These are phyloP conservation scores for Collariella sp. DNA, from an alignment of 495 filamentous ascomycete species.

Conservation along the genomic window DNA sequence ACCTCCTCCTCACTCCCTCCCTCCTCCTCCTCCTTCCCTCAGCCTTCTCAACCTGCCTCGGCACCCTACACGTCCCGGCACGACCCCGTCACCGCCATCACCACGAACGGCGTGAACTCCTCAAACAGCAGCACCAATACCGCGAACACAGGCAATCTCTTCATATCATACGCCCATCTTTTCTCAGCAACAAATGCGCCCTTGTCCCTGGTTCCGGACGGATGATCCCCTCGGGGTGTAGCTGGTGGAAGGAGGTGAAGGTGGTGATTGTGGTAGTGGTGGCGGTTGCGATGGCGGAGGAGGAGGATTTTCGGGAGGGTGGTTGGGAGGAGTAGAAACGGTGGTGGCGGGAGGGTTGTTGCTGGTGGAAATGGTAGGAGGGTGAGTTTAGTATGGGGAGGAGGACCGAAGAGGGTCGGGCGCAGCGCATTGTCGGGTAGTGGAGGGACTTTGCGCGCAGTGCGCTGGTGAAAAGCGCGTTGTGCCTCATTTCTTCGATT, in stretches of 20 bases:
- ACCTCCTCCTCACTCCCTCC: constrained; percentile 2
- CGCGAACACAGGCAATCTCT: constrained; percentile 65
- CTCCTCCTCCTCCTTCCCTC: constrained; percentile 41
- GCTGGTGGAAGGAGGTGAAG: constrained; percentile 47
- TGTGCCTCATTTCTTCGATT: not conserved
- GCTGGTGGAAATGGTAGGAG: not conserved
- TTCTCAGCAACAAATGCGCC: constrained; percentile 24
- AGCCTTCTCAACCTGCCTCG: constrained; percentile 53
- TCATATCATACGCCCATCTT: constrained; percentile 51
- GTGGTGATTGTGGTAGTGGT: not conserved
- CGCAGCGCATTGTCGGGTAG: not conserved
- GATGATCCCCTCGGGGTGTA: constrained; percentile 48
- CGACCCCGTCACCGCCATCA: constrained; percentile 57
- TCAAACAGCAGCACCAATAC: constrained; percentile 67
- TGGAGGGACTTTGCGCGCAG: constrained; percentile 2
- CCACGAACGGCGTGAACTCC: constrained; percentile 73
- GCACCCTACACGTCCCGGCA: constrained; percentile 77
- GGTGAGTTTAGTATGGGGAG: not conserved
- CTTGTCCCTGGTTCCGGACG: constrained; percentile 33
- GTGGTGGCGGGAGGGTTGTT: not conserved
- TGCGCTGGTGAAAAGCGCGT: not conserved
- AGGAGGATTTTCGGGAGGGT: not conserved
- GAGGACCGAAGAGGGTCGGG: no score
- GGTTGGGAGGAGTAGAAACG: not conserved
- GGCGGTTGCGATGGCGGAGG: not conserved